A percentile compares a stretch with the other conserved stretches of the same genome.
Evolutionary conservation across 2,329 filamentous ascomycete genomes (phyloP).

Genomic region (Aspergillaceae sp.): DNA sequence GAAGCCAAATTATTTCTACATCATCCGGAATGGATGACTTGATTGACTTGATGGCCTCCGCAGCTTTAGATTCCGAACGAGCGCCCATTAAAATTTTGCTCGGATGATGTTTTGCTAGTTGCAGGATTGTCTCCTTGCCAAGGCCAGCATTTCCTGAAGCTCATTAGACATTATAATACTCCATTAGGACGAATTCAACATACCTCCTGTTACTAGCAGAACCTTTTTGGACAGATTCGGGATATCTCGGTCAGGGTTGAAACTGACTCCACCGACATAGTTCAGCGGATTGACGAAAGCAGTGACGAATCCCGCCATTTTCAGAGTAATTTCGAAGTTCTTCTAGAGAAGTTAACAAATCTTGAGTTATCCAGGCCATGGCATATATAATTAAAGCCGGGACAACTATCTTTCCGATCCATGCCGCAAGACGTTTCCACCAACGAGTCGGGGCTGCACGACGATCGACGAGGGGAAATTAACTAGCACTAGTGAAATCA

Average conservation of each 20-base stretch:
- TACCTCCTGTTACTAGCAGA: neutral
- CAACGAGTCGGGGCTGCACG: neutral
- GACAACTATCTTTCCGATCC: neutral
- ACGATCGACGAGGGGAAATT: neutral
- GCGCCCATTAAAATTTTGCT: conserved; percentile 32
- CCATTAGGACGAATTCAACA: neutral
- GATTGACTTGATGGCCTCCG: conserved; percentile 12
- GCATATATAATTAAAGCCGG: neutral
- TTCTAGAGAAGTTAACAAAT: neutral
- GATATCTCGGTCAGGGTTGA: too few species aligned
- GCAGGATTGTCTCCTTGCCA: conserved; percentile 36
- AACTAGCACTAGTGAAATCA: neutral
- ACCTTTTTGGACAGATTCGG: too few species aligned
- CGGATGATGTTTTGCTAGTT: conserved; percentile 36
- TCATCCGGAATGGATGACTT: conserved; percentile 8
- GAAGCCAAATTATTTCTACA: conserved; percentile 14
- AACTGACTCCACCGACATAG: too few species aligned
- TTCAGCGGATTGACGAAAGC: neutral
- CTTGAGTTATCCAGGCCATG: neutral
- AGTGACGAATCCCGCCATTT: neutral
- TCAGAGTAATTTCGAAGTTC: neutral
- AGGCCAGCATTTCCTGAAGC: conserved; percentile 39
- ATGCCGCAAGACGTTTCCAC: neutral
- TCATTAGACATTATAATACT: neutral
- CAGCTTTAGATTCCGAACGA: conserved; percentile 17